Percentiles rank a stretch among this genome's conserved stretches.
phyloP scores from a whole-genome alignment of 257 asterid genomes.

The Datura wrightii region DNA sequence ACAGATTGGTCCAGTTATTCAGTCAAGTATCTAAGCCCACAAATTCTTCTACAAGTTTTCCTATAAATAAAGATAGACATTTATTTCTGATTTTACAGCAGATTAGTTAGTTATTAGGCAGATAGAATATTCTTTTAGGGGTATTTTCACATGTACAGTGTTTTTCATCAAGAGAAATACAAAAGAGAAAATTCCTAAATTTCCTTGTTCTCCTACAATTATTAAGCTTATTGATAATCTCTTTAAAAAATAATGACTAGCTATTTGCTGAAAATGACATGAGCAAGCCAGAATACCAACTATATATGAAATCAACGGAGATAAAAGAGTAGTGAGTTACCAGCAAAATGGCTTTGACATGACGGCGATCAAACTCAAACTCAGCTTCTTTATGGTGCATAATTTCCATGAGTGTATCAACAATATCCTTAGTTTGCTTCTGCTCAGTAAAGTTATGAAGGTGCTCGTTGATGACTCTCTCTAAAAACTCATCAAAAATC shows the following conservation, averaged over 20 bases:
- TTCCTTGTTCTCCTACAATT: no score
- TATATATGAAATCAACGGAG: no score
- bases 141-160: no score
- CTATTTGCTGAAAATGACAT: neutral
- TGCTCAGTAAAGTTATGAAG: neutral
- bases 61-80: no score
- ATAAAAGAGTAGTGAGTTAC: neutral
- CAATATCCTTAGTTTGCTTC: constrained; percentile 2
- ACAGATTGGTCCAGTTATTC: no score
- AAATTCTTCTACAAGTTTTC: no score
- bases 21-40: no score
- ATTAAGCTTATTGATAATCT: neutral
- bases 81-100: no score
- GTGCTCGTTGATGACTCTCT: constrained; percentile 29
- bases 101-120: no score
- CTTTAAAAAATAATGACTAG: neutral
- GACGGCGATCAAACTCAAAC: constrained; percentile 27
- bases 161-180: no score
- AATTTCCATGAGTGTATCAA: neutral
- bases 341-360: constrained; percentile 19
- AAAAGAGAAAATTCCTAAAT: no score
- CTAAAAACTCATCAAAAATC: constrained; percentile 34
- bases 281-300: neutral
- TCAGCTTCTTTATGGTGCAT: constrained; percentile 25
- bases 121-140: no score